Percentiles rank a stretch among this genome's conserved stretches.
These are phyloP conservation scores for Echites panduratus DNA, from an alignment of 257 asterid species.

Conservation along the genomic window DNA sequence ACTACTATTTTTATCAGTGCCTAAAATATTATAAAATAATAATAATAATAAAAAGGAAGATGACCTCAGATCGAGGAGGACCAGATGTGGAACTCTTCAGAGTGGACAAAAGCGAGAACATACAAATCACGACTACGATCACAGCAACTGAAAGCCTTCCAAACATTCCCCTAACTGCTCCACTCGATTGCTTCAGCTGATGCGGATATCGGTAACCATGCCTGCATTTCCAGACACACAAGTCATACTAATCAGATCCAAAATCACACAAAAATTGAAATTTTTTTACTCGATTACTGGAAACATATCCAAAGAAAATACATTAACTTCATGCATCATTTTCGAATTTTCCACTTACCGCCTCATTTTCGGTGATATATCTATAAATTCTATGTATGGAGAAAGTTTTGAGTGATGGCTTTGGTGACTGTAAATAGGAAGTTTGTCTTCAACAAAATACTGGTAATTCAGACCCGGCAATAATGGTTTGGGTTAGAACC, in stretches of 20 bases:
- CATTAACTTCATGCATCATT: not conserved
- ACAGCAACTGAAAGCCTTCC: constrained; percentile 61
- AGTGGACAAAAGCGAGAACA: constrained; percentile 49
- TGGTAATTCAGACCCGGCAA: not conserved
- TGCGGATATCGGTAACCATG: constrained; percentile 45
- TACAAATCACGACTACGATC: constrained; percentile 62
- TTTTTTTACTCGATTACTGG: not conserved
- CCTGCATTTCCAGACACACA: constrained; percentile 29
- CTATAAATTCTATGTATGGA: not conserved
- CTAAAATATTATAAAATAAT: not conserved
- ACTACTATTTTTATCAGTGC: too few species aligned
- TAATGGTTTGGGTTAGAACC: not conserved
- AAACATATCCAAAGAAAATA: not conserved
- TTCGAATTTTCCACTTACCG: constrained; percentile 12
- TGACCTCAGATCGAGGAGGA: constrained; percentile 48
- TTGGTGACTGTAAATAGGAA: not conserved
- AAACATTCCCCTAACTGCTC: constrained; percentile 60
- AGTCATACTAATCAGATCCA: constrained; percentile 5
- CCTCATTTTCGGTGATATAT: constrained; percentile 13
- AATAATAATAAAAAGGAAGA: constrained; percentile 7
- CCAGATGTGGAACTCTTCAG: constrained; percentile 33
- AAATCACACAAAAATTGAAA: not conserved
- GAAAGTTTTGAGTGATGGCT: not conserved
- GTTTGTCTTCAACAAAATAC: not conserved
- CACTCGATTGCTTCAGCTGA: constrained; percentile 54